phyloP scores from a whole-genome alignment of 1,139 yeast genomes.

The Yamadazyma blattariae region DNA sequence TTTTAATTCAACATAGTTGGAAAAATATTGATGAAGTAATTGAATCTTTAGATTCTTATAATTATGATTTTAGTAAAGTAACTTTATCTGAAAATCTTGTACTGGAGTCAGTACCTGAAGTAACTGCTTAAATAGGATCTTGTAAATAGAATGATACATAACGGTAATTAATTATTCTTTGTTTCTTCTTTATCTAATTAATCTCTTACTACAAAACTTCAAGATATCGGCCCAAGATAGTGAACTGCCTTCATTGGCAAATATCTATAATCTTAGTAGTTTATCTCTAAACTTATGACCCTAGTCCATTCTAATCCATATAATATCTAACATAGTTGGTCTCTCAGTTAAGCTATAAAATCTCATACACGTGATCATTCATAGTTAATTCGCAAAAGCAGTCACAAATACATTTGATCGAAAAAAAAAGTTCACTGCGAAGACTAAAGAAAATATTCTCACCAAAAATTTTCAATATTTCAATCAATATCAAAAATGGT shows the following conservation, averaged over 20 bases:
- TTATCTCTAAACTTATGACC: too few species aligned
- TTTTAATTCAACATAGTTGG: conserved; percentile 28
- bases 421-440: conserved; percentile 3
- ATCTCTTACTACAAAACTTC: too few species aligned
- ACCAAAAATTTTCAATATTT: conserved; percentile 14
- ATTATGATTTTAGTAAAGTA: conserved; percentile 26
- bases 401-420: conserved; percentile 4
- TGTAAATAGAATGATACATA: conserved; percentile 5
- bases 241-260: too few species aligned
- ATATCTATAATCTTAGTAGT: too few species aligned
- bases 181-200: background rate
- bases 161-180: too few species aligned
- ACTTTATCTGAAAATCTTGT: background rate
- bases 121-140: conserved; percentile 1
- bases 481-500: conserved; percentile 41
- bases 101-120: too few species aligned
- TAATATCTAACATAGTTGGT: too few species aligned
- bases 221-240: too few species aligned
- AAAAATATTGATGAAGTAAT: conserved; percentile 43
- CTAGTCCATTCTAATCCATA: too few species aligned
- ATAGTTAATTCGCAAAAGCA: conserved; percentile 3
- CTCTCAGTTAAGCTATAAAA: too few species aligned
- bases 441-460: conserved; percentile 6
- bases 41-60: conserved; percentile 30
- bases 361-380: conserved; percentile 5